Percentiles rank a stretch among this genome's conserved stretches.
phyloP scores from a whole-genome alignment of 2,329 filamentous ascomycete species.

The Fragosphaeria purpurea region DNA sequence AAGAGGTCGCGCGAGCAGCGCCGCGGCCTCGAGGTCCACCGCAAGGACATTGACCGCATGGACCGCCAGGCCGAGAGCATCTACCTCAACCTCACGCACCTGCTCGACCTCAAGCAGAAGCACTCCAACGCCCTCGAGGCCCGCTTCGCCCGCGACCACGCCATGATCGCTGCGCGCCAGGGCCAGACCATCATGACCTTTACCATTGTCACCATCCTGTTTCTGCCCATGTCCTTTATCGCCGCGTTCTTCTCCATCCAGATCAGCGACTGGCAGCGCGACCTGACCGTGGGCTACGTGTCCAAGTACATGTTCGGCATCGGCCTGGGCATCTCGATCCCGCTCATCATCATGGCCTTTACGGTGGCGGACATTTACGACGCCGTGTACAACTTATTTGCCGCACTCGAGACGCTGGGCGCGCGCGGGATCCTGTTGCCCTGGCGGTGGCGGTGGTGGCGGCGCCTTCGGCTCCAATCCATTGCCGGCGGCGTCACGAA shows the following conservation, averaged over 20 bases:
- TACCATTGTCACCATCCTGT: constrained; percentile 35
- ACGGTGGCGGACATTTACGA: constrained; percentile 24
- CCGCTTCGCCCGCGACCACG: constrained; percentile 50
- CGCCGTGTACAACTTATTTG: constrained; percentile 7
- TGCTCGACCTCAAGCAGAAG: constrained; percentile 60
- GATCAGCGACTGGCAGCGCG: constrained; percentile 33
- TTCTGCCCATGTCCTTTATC: constrained; percentile 34
- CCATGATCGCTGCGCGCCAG: constrained; percentile 45
- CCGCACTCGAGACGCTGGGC: not conserved
- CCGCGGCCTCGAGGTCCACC: constrained; percentile 45
- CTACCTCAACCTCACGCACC: constrained; percentile 48
- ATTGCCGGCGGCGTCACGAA: no score
- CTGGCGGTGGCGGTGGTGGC: not conserved
- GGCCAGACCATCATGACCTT: constrained; percentile 35
- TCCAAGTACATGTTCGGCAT: constrained; percentile 25
- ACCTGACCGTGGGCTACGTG: constrained; percentile 18
- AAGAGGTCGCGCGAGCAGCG: constrained; percentile 47
- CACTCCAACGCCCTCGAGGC: constrained; percentile 59
- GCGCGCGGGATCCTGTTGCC: not conserved
- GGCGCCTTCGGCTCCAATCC: not conserved
- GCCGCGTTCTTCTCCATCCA: constrained; percentile 34
- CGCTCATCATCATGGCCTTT: constrained; percentile 28
- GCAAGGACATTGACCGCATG: constrained; percentile 54
- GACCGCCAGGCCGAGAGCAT: constrained; percentile 51
- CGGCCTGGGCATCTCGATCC: constrained; percentile 29